phyloP scores from a whole-genome alignment of 169 alveolate genomes.

The Plasmodium gallinaceum region DNA sequence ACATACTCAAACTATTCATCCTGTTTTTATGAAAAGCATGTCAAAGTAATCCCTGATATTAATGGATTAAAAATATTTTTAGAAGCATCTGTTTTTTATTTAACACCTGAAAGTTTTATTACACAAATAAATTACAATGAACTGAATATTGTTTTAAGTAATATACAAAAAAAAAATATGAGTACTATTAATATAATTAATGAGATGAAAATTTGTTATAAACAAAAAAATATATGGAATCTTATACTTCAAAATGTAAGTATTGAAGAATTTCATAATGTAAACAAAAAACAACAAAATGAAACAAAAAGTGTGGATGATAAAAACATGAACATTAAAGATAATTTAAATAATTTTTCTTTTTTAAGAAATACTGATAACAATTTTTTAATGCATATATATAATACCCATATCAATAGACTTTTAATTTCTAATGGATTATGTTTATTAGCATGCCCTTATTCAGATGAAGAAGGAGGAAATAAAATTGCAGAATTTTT shows the following conservation, averaged over 20 bases:
- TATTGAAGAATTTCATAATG: neutral
- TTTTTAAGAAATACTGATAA: neutral
- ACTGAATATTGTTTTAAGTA: conserved; percentile 26
- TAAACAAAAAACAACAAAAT: neutral
- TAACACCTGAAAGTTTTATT: conserved; percentile 26
- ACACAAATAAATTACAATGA: conserved; percentile 42
- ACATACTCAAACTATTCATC: conserved; percentile 2
- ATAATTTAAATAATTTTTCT: neutral
- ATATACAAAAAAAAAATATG: conserved; percentile 13
- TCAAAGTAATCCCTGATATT: conserved; percentile 35
- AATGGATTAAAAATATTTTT: conserved; percentile 50
- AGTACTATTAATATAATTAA: conserved; percentile 2
- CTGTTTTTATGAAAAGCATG: conserved; percentile 8
- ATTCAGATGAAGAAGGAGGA: conserved; percentile 47
- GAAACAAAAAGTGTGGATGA: neutral
- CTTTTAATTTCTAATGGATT: conserved; percentile 26
- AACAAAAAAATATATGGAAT: conserved; percentile 29
- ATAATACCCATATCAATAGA: conserved; percentile 36
- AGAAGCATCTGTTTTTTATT: conserved; percentile 51
- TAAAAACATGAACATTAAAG: neutral
- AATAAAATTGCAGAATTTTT: conserved; percentile 42
- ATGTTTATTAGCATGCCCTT: conserved; percentile 61
- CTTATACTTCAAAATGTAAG: conserved; percentile 16
- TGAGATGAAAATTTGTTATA: conserved; percentile 4
- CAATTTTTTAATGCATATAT: conserved; percentile 29